A percentile compares a stretch with the other conserved stretches of the same genome.
Evolutionary conservation across 495 filamentous ascomycete genomes (phyloP).

Genomic region (Amniculicola lignicola): DNA sequence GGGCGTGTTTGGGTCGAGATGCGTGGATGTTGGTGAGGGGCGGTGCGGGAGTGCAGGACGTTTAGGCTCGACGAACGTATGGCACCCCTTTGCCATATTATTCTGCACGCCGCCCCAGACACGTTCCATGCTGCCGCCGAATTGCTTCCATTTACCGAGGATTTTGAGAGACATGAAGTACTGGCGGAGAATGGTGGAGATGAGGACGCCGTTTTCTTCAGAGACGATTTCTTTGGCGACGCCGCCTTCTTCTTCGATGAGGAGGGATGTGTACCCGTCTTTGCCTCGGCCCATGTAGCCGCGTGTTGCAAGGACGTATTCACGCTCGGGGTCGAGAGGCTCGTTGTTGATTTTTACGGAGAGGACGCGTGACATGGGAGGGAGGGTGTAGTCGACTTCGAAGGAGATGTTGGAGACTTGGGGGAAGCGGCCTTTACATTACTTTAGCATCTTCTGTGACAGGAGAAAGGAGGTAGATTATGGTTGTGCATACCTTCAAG

Average conservation of each 20-base stretch:
- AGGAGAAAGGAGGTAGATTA: not conserved
- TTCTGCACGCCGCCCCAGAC: constrained; percentile 63
- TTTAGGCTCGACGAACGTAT: constrained; percentile 28
- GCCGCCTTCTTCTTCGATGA: constrained; percentile 67
- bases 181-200: constrained; percentile 79
- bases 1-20: constrained; percentile 1
- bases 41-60: constrained; percentile 38
- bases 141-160: constrained; percentile 67
- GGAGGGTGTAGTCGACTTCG: constrained; percentile 59
- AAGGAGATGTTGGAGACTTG: constrained; percentile 81
- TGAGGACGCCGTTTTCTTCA: constrained; percentile 82
- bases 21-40: constrained; percentile 41
- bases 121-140: constrained; percentile 55
- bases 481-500: constrained; percentile 58
- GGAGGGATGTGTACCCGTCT: constrained; percentile 74
- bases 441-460: not conserved
- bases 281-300: constrained; percentile 87
- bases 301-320: constrained; percentile 69
- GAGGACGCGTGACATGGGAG: constrained; percentile 59
- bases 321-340: constrained; percentile 50
- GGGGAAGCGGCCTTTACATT: constrained; percentile 54
- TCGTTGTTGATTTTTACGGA: constrained; percentile 57
- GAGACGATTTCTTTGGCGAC: constrained; percentile 70
- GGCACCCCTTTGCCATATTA: constrained; percentile 18
- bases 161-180: constrained; percentile 84